Conservation (phyloP, 257 asterid genomes). For the Solanum medicagineum region DNA sequence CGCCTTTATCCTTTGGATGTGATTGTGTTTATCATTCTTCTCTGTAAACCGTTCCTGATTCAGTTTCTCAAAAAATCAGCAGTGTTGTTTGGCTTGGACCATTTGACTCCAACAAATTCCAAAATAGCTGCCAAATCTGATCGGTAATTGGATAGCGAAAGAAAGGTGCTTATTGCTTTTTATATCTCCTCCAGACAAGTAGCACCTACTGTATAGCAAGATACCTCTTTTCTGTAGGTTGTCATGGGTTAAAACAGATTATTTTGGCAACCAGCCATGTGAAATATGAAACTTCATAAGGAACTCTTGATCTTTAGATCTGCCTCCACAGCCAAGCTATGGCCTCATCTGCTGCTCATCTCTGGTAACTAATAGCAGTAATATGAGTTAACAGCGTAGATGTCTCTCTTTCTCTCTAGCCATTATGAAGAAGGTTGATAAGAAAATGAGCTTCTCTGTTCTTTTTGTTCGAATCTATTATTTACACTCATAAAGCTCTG, state of each 20-base stretch:
- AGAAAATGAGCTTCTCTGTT: not conserved
- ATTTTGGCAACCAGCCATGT: not conserved
- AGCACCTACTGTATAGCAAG: not conserved
- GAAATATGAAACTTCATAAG: not conserved
- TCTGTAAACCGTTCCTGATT: not conserved
- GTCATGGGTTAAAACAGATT: not conserved
- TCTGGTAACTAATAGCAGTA: not conserved
- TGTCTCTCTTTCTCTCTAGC: not conserved
- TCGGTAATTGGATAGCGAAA: not conserved
- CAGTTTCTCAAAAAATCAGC: not conserved
- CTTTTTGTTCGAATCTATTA: not conserved
- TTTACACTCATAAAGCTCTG: not conserved
- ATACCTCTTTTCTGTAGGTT: not conserved
- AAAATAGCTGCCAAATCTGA: not conserved
- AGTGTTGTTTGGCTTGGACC: not conserved
- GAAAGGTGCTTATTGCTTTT: not conserved
- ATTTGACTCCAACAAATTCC: not conserved
- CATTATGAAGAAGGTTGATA: not conserved
- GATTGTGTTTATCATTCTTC: not conserved
- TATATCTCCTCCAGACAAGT: not conserved
- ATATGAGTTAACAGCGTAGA: not conserved
- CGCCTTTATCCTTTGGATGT: not conserved
- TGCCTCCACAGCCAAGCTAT: not conserved
- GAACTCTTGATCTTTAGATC: not conserved
- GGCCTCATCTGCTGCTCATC: not conserved